phyloP scores from a whole-genome alignment of 148 eudicot genomes.

The Camellia sinensis region DNA sequence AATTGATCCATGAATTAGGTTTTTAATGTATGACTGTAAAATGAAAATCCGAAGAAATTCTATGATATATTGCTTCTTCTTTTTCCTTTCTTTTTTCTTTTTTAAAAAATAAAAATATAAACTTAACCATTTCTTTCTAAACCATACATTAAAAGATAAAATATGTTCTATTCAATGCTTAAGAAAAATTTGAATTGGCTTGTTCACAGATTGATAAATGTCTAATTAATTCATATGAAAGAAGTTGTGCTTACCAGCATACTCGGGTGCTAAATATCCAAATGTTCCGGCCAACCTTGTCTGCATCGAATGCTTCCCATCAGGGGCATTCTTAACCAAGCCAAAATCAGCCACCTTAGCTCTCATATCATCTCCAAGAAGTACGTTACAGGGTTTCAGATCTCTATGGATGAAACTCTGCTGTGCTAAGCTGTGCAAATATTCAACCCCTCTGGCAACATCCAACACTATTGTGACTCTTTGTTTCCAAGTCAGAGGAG shows the following conservation, averaged over 20 bases:
- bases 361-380: constrained; percentile 64
- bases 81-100: too few relatives aligned
- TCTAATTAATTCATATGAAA: too few relatives aligned
- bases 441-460: constrained; percentile 73
- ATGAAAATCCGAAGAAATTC: too few relatives aligned
- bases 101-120: too few relatives aligned
- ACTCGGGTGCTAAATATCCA: constrained; percentile 73
- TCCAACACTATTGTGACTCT: constrained; percentile 61
- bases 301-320: constrained; percentile 54
- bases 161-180: too few relatives aligned
- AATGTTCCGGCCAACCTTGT: constrained; percentile 72
- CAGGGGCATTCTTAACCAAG: constrained; percentile 60
- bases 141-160: too few relatives aligned
- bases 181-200: too few relatives aligned
- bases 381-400: constrained; percentile 62
- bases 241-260: constrained; percentile 45
- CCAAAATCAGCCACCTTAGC: constrained; percentile 78
- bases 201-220: too few relatives aligned
- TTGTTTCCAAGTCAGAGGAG: constrained; percentile 59
- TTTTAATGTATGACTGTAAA: too few relatives aligned
- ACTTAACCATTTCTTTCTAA: too few relatives aligned
- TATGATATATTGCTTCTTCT: too few relatives aligned
- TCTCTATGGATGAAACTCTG: constrained; percentile 69
- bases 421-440: constrained; percentile 69
- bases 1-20: too few relatives aligned